A percentile compares a stretch with the other conserved stretches of the same genome.
These are phyloP conservation scores for Pichia sp. DNA, from an alignment of 1,139 yeast genomes.

Conservation along the genomic window DNA sequence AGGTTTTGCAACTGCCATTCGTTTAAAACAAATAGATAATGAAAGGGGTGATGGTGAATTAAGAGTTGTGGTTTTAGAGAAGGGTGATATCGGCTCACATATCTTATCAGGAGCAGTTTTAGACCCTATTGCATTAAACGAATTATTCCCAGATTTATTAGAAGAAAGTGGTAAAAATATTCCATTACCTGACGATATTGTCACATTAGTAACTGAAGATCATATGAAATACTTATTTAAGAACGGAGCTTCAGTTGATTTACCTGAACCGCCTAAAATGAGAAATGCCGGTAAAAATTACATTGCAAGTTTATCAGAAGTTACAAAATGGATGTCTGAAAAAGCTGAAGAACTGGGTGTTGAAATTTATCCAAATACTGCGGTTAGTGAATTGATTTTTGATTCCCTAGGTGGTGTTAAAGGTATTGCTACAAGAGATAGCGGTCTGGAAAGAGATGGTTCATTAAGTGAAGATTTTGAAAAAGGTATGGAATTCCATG, in stretches of 20 bases:
- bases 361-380: conserved; percentile 84
- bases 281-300: conserved; percentile 72
- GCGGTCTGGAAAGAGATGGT: conserved; percentile 74
- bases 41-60: conserved; percentile 62
- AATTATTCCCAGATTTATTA: conserved; percentile 56
- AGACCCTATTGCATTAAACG: conserved; percentile 82
- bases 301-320: conserved; percentile 75
- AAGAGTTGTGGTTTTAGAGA: conserved; percentile 83
- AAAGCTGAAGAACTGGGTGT: conserved; percentile 92
- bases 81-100: conserved; percentile 90
- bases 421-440: conserved; percentile 92
- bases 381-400: conserved; percentile 78
- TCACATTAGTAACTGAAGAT: conserved; percentile 63
- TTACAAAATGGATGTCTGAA: conserved; percentile 76
- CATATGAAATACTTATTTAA: conserved; percentile 62
- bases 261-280: conserved; percentile 95
- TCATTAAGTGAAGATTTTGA: conserved; percentile 70
- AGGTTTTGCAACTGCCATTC: conserved; percentile 90
- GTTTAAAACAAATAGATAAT: conserved; percentile 73
- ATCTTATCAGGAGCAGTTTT: conserved; percentile 90
- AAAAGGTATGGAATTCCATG: conserved; percentile 94
- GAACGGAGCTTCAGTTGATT: conserved; percentile 45
- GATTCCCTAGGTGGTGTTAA: conserved; percentile 54
- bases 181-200: conserved; percentile 72
- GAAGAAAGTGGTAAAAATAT: conserved; percentile 44